These are phyloP conservation scores for Amaranthus tricolor DNA, from an alignment of 179 eudicot species.

Conservation along the genomic window DNA sequence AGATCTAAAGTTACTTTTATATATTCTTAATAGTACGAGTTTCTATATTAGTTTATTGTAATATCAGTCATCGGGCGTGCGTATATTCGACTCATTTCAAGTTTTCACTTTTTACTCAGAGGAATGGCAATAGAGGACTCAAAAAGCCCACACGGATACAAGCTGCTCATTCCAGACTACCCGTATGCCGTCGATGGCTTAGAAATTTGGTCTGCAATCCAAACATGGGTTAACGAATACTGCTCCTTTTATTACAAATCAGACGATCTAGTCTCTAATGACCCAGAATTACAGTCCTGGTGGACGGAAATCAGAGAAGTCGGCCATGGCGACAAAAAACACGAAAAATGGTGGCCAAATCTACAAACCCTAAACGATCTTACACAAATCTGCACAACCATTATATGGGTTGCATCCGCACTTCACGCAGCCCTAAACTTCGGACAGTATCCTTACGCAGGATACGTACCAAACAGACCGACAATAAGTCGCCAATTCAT, in stretches of 20 bases:
- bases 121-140: constrained; percentile 76
- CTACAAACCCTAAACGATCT: constrained; percentile 53
- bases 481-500: constrained; percentile 51
- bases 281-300: constrained; percentile 59
- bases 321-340: constrained; percentile 76
- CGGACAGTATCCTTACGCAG: constrained; percentile 80
- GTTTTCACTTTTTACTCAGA: too few relatives aligned
- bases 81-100: too few relatives aligned
- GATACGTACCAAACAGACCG: constrained; percentile 65
- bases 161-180: constrained; percentile 65
- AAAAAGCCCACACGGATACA: constrained; percentile 42
- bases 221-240: constrained; percentile 65
- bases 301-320: constrained; percentile 62
- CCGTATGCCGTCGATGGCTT: constrained; percentile 82
- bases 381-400: constrained; percentile 45
- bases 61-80: too few relatives aligned
- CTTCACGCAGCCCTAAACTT: constrained; percentile 76
- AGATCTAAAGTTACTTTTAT: too few relatives aligned
- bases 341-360: constrained; percentile 68
- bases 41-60: too few relatives aligned
- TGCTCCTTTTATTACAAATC: constrained; percentile 50
- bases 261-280: constrained; percentile 34
- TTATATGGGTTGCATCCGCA: constrained; percentile 82
- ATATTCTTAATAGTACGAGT: too few relatives aligned
- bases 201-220: constrained; percentile 68